These are phyloP conservation scores for Ilex paraguariensis DNA, from an alignment of 305 asterid genomes.

Conservation along the genomic window DNA sequence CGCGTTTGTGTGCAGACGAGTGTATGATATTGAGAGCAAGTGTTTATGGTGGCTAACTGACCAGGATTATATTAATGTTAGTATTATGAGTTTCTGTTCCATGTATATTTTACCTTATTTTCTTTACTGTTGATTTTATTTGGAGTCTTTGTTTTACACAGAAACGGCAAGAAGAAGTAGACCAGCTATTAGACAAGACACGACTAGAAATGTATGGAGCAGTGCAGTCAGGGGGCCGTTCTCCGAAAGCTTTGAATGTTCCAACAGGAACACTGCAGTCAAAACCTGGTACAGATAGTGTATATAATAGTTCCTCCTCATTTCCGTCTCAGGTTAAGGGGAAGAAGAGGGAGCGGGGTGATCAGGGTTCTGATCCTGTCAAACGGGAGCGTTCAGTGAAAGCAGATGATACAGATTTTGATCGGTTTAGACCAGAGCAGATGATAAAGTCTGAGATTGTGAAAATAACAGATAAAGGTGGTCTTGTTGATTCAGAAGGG, in stretches of 20 bases:
- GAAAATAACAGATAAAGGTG: conserved; percentile 68
- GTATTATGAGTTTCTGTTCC: conserved; percentile 20
- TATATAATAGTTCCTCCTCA: conserved; percentile 50
- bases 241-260: conserved; percentile 67
- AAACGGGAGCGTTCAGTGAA: conserved; percentile 61
- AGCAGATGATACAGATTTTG: conserved; percentile 54
- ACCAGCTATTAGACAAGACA: conserved; percentile 49
- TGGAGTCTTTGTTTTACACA: conserved; percentile 5
- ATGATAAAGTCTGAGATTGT: conserved; percentile 60
- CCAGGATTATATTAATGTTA: conserved; percentile 73
- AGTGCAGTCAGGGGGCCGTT: conserved; percentile 65
- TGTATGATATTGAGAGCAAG: conserved; percentile 69
- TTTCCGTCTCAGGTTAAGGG: conserved; percentile 65
- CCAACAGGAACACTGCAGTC: conserved; percentile 22
- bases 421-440: conserved; percentile 40
- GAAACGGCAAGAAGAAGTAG: conserved; percentile 79
- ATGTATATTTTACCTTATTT: conserved; percentile 3
- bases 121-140: neutral
- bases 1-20: conserved; percentile 84
- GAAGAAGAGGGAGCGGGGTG: conserved; percentile 89
- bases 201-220: conserved; percentile 67
- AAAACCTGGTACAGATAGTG: conserved; percentile 53
- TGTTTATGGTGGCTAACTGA: conserved; percentile 92
- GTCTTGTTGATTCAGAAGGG: conserved; percentile 66
- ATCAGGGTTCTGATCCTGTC: conserved; percentile 49